A percentile compares a stretch with the other conserved stretches of the same genome.
Conservation (phyloP, 371 early-diverging fungal species). For the Syncephalis fuscata region DNA sequence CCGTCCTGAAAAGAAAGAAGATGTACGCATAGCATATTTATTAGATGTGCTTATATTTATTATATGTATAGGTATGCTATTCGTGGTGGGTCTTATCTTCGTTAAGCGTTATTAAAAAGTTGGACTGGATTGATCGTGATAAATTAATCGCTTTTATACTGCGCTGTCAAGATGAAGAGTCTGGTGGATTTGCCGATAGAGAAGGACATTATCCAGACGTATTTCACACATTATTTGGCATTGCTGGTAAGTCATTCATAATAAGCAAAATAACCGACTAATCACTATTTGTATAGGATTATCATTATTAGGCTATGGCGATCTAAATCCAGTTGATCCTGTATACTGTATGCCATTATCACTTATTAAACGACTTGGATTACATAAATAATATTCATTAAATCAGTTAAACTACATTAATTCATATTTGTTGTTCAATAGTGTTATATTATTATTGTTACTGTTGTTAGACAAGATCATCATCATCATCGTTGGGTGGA, state of each 20-base stretch:
- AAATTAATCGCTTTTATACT: constrained; percentile 70
- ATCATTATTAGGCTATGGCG: constrained; percentile 68
- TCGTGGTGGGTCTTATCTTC: constrained; percentile 98
- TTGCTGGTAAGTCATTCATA: constrained; percentile 37
- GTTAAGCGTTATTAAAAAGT: constrained; percentile 61
- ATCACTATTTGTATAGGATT: constrained; percentile 21
- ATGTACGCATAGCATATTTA: constrained; percentile 28
- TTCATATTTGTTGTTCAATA: too few relatives aligned
- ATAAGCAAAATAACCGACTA: neutral
- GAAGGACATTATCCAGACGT: constrained; percentile 89
- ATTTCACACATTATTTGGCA: constrained; percentile 93
- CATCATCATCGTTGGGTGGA: neutral
- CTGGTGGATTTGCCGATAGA: constrained; percentile 95
- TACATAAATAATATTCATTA: constrained; percentile 16
- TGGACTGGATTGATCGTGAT: constrained; percentile 76
- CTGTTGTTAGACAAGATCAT: too few relatives aligned
- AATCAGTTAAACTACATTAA: too few relatives aligned
- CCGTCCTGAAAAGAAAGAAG: constrained; percentile 92
- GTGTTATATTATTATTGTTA: too few relatives aligned
- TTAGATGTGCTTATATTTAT: neutral
- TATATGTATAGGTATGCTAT: constrained; percentile 62
- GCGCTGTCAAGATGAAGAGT: constrained; percentile 42
- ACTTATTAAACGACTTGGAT: constrained; percentile 4
- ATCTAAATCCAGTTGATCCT: constrained; percentile 62
- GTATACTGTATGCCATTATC: constrained; percentile 79